Conservation (phyloP, 2,329 filamentous ascomycete species). For the Xylaria sp. region DNA sequence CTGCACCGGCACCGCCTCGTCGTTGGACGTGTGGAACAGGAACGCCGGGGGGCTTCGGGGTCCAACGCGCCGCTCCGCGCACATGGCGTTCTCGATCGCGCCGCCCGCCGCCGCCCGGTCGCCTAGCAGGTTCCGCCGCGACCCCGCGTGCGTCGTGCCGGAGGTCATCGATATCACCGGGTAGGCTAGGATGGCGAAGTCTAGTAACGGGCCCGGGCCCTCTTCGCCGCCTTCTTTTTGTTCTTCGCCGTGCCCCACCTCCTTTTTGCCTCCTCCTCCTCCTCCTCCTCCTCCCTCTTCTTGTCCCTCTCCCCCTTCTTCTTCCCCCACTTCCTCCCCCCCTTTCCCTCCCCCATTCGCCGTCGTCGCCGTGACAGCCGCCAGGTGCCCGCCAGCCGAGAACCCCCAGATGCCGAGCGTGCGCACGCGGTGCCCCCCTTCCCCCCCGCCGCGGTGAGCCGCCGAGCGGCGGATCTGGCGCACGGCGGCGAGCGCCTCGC, state of each 20-base stretch:
- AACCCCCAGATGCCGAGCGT: constrained; percentile 33
- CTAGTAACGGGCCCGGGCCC: too few relatives aligned
- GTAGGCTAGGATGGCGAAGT: constrained; percentile 34
- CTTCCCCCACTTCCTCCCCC: too few relatives aligned
- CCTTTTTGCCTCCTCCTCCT: too few relatives aligned
- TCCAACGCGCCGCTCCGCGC: constrained; percentile 32
- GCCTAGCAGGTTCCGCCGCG: constrained; percentile 28
- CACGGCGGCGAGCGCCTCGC: constrained; percentile 26
- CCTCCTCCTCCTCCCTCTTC: too few relatives aligned
- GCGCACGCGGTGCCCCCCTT: too few relatives aligned
- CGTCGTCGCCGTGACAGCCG: constrained; percentile 25
- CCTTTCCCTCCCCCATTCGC: not conserved
- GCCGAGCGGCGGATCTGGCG: constrained; percentile 23
- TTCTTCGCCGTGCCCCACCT: too few relatives aligned
- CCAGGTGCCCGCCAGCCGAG: constrained; percentile 31
- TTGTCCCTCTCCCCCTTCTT: too few relatives aligned
- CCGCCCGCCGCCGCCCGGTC: constrained; percentile 4
- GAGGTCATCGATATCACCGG: constrained; percentile 29
- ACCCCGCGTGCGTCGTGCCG: constrained; percentile 19
- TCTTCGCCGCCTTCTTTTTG: too few relatives aligned
- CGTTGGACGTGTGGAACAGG: constrained; percentile 39
- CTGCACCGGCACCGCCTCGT: constrained; percentile 30
- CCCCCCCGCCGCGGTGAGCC: too few relatives aligned
- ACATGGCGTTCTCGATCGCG: constrained; percentile 16
- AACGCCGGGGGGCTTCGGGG: constrained; percentile 38